These are phyloP conservation scores for Piedraia hortae DNA, from an alignment of 2,329 filamentous ascomycete species.

Conservation along the genomic window DNA sequence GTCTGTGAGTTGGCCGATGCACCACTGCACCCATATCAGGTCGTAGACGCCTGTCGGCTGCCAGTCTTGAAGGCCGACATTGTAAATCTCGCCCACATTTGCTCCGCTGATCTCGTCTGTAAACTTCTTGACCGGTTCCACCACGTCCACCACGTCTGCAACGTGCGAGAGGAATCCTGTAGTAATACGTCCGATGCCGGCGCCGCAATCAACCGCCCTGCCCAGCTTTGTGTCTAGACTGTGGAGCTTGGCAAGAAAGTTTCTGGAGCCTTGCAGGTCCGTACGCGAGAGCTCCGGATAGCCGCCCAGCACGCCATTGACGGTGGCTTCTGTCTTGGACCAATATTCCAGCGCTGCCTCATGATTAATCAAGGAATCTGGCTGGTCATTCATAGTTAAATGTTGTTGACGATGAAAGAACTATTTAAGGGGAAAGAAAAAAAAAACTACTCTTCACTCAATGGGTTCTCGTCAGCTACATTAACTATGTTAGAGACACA, in stretches of 20 bases:
- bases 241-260: conserved; percentile 37
- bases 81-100: conserved; percentile 36
- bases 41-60: conserved; percentile 31
- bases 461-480: too few species aligned
- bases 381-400: too few species aligned
- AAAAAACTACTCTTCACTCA: too few species aligned
- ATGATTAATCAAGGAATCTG: conserved; percentile 20
- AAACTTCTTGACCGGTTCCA: conserved; percentile 68
- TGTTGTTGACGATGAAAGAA: too few species aligned
- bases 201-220: conserved; percentile 30
- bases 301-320: conserved; percentile 56
- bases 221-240: conserved; percentile 9
- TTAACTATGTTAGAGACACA: too few species aligned
- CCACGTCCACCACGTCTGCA: conserved; percentile 46
- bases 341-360: conserved; percentile 22
- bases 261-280: conserved; percentile 42
- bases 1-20: conserved; percentile 57
- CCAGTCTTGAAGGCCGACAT: conserved; percentile 51
- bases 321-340: conserved; percentile 23
- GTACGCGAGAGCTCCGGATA: conserved; percentile 39
- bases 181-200: conserved; percentile 60
- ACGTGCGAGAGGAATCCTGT: conserved; percentile 45
- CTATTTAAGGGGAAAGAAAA: too few species aligned
- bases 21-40: conserved; percentile 80
- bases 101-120: conserved; percentile 28